These are phyloP conservation scores for Naumovozyma dairenensis DNA, from an alignment of 805 yeast species.

Conservation along the genomic window DNA sequence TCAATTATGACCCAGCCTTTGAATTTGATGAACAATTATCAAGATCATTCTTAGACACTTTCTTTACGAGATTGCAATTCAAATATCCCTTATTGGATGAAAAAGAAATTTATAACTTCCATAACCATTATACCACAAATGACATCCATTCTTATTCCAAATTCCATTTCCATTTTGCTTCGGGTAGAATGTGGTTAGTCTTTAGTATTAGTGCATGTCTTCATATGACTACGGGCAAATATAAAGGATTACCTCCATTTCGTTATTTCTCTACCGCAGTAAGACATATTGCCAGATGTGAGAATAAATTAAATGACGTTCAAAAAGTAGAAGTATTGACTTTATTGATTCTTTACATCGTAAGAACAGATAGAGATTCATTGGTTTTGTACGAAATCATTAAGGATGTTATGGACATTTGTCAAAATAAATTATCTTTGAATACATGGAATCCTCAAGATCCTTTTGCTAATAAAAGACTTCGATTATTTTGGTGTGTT, in stretches of 20 bases:
- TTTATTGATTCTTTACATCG: conserved; percentile 42
- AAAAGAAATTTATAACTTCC: conserved; percentile 40
- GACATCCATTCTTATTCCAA: conserved; percentile 30
- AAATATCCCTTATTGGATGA: conserved; percentile 51
- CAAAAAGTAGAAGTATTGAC: conserved; percentile 45
- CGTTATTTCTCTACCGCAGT: conserved; percentile 52
- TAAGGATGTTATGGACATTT: conserved; percentile 40
- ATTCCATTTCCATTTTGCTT: conserved; percentile 38
- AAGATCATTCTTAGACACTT: conserved; percentile 41
- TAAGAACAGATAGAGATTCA: conserved; percentile 54
- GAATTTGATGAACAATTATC: conserved; percentile 42
- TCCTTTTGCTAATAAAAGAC: conserved; percentile 29
- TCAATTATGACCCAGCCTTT: conserved; percentile 40
- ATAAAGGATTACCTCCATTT: conserved; percentile 43
- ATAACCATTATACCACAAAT: conserved; percentile 38
- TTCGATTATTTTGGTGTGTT: conserved; percentile 56
- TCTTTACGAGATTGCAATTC: conserved; percentile 45
- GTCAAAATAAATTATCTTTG: conserved; percentile 23
- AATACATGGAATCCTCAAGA: conserved; percentile 22
- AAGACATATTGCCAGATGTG: conserved; percentile 42
- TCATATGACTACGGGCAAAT: conserved; percentile 46
- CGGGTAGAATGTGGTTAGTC: conserved; percentile 48
- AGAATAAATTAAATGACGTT: conserved; percentile 30
- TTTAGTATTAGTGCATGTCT: conserved; percentile 43
- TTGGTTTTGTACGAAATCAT: conserved; percentile 43